A percentile compares a stretch with the other conserved stretches of the same genome.
Conservation (phyloP, 2,329 filamentous ascomycete species). For the Monosporascus sp. region DNA sequence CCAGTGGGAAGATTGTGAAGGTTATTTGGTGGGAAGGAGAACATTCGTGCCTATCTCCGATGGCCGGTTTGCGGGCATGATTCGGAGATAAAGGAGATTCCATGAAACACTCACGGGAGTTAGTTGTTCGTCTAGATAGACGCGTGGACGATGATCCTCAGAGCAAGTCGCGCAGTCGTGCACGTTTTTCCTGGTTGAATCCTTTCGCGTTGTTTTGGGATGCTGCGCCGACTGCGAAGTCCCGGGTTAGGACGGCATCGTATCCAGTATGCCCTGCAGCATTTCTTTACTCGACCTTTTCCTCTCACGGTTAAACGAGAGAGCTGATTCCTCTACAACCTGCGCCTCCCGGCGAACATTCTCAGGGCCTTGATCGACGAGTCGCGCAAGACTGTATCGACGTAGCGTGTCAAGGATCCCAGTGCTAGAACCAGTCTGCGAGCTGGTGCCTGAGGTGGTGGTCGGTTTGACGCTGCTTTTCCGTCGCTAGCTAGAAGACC, state of each 20-base stretch:
- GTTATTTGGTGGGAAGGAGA: too few relatives aligned
- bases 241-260: conserved; percentile 2
- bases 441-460: neutral
- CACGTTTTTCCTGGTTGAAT: neutral
- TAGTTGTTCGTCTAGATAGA: neutral
- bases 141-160: neutral
- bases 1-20: too few relatives aligned
- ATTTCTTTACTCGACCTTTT: conserved; percentile 16
- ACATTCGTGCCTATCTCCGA: too few relatives aligned
- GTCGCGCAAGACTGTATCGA: conserved; percentile 24
- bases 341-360: conserved; percentile 6
- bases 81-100: neutral
- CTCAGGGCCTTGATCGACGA: conserved; percentile 18
- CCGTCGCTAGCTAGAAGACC: conserved; percentile 12
- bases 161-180: neutral
- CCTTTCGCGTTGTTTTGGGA: neutral
- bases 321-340: conserved; percentile 4
- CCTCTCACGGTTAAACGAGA: conserved; percentile 1
- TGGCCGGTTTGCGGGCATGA: too few relatives aligned
- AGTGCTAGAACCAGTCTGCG: conserved; percentile 1
- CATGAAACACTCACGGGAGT: neutral
- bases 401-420: conserved; percentile 17
- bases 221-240: conserved; percentile 6
- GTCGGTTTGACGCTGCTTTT: conserved; percentile 9
- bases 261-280: conserved; percentile 18